Base-by-base conservation (phyloP, 1,284 basidiomycete genomes). In the Pseudomicrostroma phylloplanum region DNA sequence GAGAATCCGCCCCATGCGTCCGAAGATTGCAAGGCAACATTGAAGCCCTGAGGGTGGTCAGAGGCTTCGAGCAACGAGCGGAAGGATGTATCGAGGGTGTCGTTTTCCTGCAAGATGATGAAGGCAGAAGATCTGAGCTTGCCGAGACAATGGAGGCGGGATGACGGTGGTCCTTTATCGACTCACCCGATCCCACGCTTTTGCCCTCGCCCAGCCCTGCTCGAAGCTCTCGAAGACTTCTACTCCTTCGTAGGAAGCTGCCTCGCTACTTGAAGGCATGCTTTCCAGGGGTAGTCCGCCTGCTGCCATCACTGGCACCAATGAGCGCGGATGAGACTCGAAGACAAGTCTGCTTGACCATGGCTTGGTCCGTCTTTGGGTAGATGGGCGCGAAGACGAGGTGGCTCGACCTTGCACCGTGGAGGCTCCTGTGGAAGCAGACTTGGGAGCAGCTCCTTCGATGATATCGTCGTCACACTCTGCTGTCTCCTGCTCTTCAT, bases 261-360 rank as follows among this genome's bases (percentile, higher is more conserved):
- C 2, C 8, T 17, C 15, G 21, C 13, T 6, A 25, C 23, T 19
- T 7, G 13, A 13, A 6, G 51, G 8, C 51, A 54, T 54, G 21
- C 51, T 21, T 2, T 2, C 13, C 21, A 54, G 51, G 25, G 51
- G 51, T 6, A 54, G 51, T 15, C 25, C 25, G 51, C 51, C 51
- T 13, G 51, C n/a, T 6, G 51, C 51, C 13, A 6, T 21, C 21
- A 54, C 25, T 17, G 51, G 51, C 2, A 54, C 25, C 21, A 54
- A 25, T 19, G 51, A 54, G 51, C 51, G 51, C 13, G 51, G 51
- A 15, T 54, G 51, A 6, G 51, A 25, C 3, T 21, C n/a, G 26
- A 54, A 54, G 51, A 54, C 7, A 19, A 54, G 51, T 8, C 25
- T 15, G 51, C 25, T 21, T 17, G 51, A 54, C 51, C 51, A 54